Evolutionary conservation across 2,329 filamentous ascomycete species (phyloP).

Genomic region (Coniochaeta ligniaria): DNA sequence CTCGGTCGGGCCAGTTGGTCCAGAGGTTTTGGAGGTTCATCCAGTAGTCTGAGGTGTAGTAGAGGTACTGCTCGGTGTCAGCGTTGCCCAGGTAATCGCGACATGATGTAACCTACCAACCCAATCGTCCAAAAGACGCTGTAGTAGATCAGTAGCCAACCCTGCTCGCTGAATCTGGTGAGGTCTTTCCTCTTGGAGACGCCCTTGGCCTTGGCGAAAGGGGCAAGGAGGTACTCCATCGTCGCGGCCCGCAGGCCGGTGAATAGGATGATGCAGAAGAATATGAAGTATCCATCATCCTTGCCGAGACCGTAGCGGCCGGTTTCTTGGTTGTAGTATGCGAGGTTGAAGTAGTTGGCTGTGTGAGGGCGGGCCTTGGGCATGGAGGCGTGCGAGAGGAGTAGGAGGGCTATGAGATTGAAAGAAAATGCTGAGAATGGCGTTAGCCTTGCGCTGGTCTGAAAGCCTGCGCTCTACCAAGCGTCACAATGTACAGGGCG

Average conservation of each 20-base stretch:
- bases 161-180: conserved; percentile 87
- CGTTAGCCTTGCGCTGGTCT: neutral
- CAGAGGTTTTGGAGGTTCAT: conserved; percentile 72
- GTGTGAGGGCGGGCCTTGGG: conserved; percentile 73
- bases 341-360: conserved; percentile 81
- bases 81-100: conserved; percentile 6
- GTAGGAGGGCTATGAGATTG: conserved; percentile 77
- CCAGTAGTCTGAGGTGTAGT: conserved; percentile 71
- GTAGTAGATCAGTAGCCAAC: conserved; percentile 85
- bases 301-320: conserved; percentile 68
- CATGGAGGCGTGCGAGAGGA: conserved; percentile 75
- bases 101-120: conserved; percentile 52
- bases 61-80: conserved; percentile 58
- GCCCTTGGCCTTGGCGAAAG: conserved; percentile 65
- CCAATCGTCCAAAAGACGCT: conserved; percentile 74
- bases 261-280: conserved; percentile 75
- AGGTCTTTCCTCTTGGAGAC: conserved; percentile 69
- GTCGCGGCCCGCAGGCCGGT: conserved; percentile 75
- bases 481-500: too few species aligned
- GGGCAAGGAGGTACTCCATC: conserved; percentile 83
- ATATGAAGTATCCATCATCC: conserved; percentile 73
- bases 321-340: conserved; percentile 66
- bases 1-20: conserved; percentile 75
- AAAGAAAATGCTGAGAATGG: conserved; percentile 63
- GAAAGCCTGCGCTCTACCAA: too few species aligned